Base-by-base conservation (phyloP, 805 yeast genomes). In the Teunomyces funiuensis region DNA sequence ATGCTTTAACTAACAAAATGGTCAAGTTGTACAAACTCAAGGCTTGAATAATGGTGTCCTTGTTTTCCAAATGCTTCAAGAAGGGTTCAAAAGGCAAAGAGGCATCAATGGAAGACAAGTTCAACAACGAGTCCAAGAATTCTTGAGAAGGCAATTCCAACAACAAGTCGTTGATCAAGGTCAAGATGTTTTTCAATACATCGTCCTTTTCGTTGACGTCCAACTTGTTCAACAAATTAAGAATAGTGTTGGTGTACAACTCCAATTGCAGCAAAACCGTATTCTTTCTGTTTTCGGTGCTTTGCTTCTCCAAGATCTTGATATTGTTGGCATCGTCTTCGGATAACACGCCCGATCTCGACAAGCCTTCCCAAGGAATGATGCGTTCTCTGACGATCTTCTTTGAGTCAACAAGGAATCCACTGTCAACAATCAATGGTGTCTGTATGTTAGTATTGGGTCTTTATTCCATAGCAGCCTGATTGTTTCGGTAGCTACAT, bases 281-380 rank as follows among this genome's bases (percentile, higher is more conserved):
- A 11, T 61, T 58, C 20, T 66, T 63, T 40, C 66, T 71, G 47
- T 71, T 71, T 25, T 69, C 74, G 11, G 59, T 52, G 14, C 69
- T 65, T 52, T 73, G 74, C 47, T 74, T 74, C 53, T 76, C 82
- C 47, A 80, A 68, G 15, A 70, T 63, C 56, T 79, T 79, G 52
- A 81, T 69, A 34, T 74, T 65, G 39, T 74, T 74, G 8, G 90
- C 91, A 58, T 88, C 93, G 46, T 78, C 79, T 38, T 74, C 75
- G 33, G 82, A 66, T 28, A 90, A 71, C 33, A 82, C 76, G 36
- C 79, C 81, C 14, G 90, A 82, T 41, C 96, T 75, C 8, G 86
- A 82, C 53, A 85, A 80, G 7, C 95, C 95, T 55, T 87, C 95
- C 97, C 97, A 90, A 23, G 95, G 95, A 42, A 89, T 79, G 23